Percentiles rank a stretch among this genome's conserved stretches.
Conservation (phyloP, 306 rosid species). For the Medicago arabica region DNA sequence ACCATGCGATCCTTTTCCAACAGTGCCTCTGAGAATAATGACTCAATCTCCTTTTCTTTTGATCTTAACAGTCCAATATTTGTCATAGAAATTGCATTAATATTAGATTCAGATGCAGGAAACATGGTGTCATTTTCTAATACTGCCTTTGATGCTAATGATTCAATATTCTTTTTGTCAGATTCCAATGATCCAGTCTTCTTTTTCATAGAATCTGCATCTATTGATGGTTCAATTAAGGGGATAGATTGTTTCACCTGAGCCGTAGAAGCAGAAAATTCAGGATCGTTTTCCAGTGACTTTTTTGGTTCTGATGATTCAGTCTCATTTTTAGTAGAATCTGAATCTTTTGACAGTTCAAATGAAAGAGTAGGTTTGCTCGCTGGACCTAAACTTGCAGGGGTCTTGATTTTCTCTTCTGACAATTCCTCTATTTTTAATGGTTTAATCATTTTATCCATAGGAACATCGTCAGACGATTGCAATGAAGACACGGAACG, state of each 20-base stretch:
- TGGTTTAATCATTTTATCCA: constrained; percentile 35
- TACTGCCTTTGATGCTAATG: constrained; percentile 19
- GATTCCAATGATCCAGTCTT: constrained; percentile 33
- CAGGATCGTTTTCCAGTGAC: constrained; percentile 44
- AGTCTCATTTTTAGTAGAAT: constrained; percentile 28
- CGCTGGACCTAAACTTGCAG: constrained; percentile 26
- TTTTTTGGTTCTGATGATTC: constrained; percentile 40
- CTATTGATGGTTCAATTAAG: constrained; percentile 26
- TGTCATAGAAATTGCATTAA: constrained; percentile 34
- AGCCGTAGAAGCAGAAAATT: constrained; percentile 37
- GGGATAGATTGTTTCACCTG: constrained; percentile 43
- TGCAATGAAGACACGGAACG: constrained; percentile 27
- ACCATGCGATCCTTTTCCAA: constrained; percentile 22
- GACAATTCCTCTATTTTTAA: constrained; percentile 24
- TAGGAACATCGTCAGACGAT: constrained; percentile 4
- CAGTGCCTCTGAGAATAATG: constrained; percentile 37
- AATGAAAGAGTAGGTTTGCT: constrained; percentile 38
- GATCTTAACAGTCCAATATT: constrained; percentile 39
- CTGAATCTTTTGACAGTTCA: constrained; percentile 40
- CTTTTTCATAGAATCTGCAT: constrained; percentile 22
- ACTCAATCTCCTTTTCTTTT: constrained; percentile 19
- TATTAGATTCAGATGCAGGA: constrained; percentile 30
- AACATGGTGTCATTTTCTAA: constrained; percentile 20
- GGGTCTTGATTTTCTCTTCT: constrained; percentile 37
- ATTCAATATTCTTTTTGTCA: constrained; percentile 20